These are phyloP conservation scores for Pythium guiyangense DNA, from an alignment of 352 stramenopile species.

Conservation along the genomic window DNA sequence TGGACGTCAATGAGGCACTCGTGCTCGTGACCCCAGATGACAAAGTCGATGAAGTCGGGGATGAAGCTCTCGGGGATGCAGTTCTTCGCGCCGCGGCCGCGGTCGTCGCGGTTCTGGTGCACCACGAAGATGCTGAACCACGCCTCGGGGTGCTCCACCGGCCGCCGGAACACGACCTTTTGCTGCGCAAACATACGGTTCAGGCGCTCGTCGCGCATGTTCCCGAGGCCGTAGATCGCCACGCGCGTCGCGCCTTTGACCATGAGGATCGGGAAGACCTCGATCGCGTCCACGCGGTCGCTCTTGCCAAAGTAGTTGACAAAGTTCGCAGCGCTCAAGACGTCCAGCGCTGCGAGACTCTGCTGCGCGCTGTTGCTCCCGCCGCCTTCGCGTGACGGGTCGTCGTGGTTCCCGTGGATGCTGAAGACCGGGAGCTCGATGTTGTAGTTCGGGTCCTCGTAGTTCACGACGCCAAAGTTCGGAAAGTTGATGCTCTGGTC, in stretches of 20 bases:
- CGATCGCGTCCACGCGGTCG: slow-evolving; percentile 91
- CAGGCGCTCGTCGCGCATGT: slow-evolving; percentile 97
- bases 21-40: slow-evolving; percentile 98
- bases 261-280: slow-evolving; percentile 95
- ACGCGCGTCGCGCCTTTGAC: slow-evolving; percentile 94
- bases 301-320: slow-evolving; percentile 99
- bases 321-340: slow-evolving; percentile 94
- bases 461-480: slow-evolving; percentile 93
- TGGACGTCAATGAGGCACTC: slow-evolving; percentile 94
- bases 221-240: slow-evolving; percentile 97
- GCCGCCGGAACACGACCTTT: slow-evolving; percentile 93
- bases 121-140: slow-evolving; percentile 99
- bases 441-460: slow-evolving; percentile 95
- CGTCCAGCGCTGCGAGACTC: slow-evolving; percentile 93
- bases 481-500: slow-evolving; percentile 90
- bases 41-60: slow-evolving; percentile 98
- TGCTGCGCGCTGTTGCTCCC: slow-evolving; percentile 30
- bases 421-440: slow-evolving; percentile 96
- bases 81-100: slow-evolving; percentile 92
- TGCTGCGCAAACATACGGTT: slow-evolving; percentile 96
- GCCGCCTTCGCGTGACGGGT: slow-evolving; percentile 92
- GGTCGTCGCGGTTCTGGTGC: slow-evolving; percentile 98
- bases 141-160: slow-evolving; percentile 55
- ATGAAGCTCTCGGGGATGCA: slow-evolving; percentile 98
- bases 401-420: slow-evolving; percentile 99